Base-by-base conservation (phyloP, 2,329 filamentous ascomycete species). In the Claviceps sorghi region DNA sequence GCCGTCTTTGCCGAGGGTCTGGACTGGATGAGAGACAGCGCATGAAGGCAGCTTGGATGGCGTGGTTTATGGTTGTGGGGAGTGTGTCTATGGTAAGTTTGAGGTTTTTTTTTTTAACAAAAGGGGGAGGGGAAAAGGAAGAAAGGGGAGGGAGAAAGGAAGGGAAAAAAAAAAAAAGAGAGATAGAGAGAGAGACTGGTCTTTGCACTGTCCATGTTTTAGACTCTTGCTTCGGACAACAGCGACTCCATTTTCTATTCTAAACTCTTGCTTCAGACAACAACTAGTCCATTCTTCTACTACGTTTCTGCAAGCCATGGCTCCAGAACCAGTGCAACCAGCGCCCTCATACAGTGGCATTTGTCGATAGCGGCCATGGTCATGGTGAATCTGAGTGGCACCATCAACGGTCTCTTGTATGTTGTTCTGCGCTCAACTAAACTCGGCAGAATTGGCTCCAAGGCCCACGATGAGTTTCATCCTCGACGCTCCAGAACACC, bases 251-350 rank as follows among this genome's bases (percentile, higher is more conserved):
- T 85, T 80, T 26, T 26, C 26, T 10, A 29, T 42, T 19, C 40
- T 48, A 19, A 53, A 26, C 29, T 34, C 38, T 44, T 17, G 22
- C 21, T n/a, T 11, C 53, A 82, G 78, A 68, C 73, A 44, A 74
- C 82, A 46, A 69, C 83, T 52, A 71, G 83, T n/a, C 79, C 84
- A 1, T 85, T 80, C 55, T 86, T 86, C 62, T 76, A 75, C 56
- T 74, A 74, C 13, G 66, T 83, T 21, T 71, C 75, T 6, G 75
- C 79, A 52, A 62, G 61, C 40, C 63, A 70, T 45, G 59, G 64
- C 48, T 64, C 68, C 38, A 63, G 66, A 49, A 63, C 70, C 30
- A 69, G 72, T 22, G 3, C 29, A 49, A 63, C 70, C 30, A 69
- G 72, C 19, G 3, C 29, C 3, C 11, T 48, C 9, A 15, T 49